Percentiles rank a stretch among this genome's conserved stretches.
Evolutionary conservation across 2,329 filamentous ascomycete genomes (phyloP).

Genomic region (Claviceps monticola): DNA sequence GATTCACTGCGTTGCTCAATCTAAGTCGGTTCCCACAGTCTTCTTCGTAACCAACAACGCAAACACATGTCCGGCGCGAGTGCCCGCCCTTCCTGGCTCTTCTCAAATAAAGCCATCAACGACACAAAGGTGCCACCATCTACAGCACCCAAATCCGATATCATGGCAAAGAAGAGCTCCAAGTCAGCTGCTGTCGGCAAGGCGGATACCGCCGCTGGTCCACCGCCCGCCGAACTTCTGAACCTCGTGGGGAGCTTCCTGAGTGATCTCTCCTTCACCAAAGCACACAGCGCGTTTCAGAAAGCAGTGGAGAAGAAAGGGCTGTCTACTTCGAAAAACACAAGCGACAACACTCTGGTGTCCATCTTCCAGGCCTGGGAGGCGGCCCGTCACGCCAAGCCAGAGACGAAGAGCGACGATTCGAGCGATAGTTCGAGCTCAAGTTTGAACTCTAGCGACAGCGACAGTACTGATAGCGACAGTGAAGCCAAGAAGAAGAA

Average conservation of each 20-base stretch:
- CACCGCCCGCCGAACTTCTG: conserved; percentile 48
- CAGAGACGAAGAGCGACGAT: conserved; percentile 13
- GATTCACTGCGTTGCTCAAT: neutral
- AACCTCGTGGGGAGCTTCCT: conserved; percentile 55
- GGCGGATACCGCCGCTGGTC: conserved; percentile 15
- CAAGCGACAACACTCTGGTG: conserved; percentile 27
- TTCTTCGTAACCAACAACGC: neutral
- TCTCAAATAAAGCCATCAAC: conserved; percentile 24
- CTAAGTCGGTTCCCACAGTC: too few relatives aligned
- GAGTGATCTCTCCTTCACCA: conserved; percentile 47
- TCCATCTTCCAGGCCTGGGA: conserved; percentile 39
- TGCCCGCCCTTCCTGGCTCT: conserved; percentile 28
- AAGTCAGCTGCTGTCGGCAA: conserved; percentile 10
- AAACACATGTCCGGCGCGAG: conserved; percentile 18
- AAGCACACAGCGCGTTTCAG: conserved; percentile 46
- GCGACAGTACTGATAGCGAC: conserved; percentile 13
- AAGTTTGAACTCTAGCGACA: conserved; percentile 19
- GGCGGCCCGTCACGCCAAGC: conserved; percentile 12
- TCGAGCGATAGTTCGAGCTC: conserved; percentile 11
- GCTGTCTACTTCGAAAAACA: conserved; percentile 20
- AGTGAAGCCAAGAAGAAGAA: conserved; percentile 12
- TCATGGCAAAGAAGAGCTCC: conserved; percentile 23
- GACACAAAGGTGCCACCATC: neutral
- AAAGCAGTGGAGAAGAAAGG: conserved; percentile 45
- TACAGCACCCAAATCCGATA: conserved; percentile 1